Percentiles rank a stretch among this genome's conserved stretches.
Conservation (phyloP, 208 protist genomes). For the Wallacemonas rigidus region DNA sequence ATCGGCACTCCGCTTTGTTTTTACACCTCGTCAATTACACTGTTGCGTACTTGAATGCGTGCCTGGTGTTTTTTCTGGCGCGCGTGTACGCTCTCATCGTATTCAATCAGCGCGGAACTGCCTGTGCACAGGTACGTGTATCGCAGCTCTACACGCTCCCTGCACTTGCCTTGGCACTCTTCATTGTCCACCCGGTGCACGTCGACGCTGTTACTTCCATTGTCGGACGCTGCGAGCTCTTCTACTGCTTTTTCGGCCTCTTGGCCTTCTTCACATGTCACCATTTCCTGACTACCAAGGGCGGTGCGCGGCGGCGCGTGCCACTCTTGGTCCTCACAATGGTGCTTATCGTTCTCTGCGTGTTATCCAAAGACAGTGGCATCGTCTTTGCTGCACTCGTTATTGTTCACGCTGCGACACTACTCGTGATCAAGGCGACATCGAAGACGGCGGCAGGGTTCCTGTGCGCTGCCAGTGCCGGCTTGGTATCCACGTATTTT, state of each 20-base stretch:
- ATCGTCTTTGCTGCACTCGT: constrained; percentile 71
- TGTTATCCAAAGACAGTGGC: constrained; percentile 78
- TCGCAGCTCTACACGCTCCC: constrained; percentile 29
- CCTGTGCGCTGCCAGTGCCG: constrained; percentile 20
- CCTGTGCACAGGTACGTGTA: background rate
- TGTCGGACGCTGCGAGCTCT: constrained; percentile 77
- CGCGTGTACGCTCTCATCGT: constrained; percentile 35
- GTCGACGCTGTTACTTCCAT: constrained; percentile 85
- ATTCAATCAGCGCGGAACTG: background rate
- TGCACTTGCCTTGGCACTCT: constrained; percentile 52
- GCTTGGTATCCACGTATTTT: constrained; percentile 49
- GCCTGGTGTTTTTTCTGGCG: constrained; percentile 49
- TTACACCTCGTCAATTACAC: constrained; percentile 49
- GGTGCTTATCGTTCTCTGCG: constrained; percentile 34
- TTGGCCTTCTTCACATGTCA: constrained; percentile 45
- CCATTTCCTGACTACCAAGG: constrained; percentile 24
- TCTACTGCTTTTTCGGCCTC: constrained; percentile 72
- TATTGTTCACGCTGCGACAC: constrained; percentile 44
- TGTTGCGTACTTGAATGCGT: constrained; percentile 45
- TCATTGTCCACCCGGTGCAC: constrained; percentile 84
- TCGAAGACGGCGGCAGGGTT: constrained; percentile 11
- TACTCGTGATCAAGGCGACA: constrained; percentile 33
- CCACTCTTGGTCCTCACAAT: constrained; percentile 21
- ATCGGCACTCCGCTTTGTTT: constrained; percentile 35
- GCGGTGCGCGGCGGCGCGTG: background rate